phyloP scores from a whole-genome alignment of 2,329 filamentous ascomycete species.

The Fusarium denticulatum region DNA sequence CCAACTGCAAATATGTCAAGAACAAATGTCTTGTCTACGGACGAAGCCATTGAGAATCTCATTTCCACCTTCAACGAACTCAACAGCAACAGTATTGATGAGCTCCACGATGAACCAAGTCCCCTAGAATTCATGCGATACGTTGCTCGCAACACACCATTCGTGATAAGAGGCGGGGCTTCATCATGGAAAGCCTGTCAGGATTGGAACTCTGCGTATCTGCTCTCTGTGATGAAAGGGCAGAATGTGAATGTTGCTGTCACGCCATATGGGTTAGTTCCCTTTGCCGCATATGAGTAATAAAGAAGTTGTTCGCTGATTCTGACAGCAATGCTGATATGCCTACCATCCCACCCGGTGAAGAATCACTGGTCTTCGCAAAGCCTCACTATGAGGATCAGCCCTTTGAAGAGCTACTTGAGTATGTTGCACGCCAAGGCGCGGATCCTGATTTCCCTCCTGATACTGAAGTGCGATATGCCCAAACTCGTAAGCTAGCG shows the following conservation, averaged over 20 bases:
- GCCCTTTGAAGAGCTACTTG: slow-evolving; percentile 69
- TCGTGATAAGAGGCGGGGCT: slow-evolving; percentile 74
- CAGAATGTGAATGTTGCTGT: slow-evolving; percentile 77
- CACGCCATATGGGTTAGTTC: slow-evolving; percentile 75
- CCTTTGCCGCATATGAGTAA: background rate
- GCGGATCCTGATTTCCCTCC: slow-evolving; percentile 46
- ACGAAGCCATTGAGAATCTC: slow-evolving; percentile 55
- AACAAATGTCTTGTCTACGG: background rate
- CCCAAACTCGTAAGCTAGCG: slow-evolving; percentile 72
- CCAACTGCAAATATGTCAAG: background rate
- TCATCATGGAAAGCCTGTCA: slow-evolving; percentile 69
- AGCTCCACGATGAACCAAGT: slow-evolving; percentile 72
- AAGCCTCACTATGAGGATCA: slow-evolving; percentile 77
- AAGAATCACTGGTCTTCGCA: slow-evolving; percentile 63
- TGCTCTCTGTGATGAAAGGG: slow-evolving; percentile 64
- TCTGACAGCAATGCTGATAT: slow-evolving; percentile 51
- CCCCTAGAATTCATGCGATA: slow-evolving; percentile 83
- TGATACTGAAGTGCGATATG: slow-evolving; percentile 69
- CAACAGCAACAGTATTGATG: slow-evolving; percentile 69
- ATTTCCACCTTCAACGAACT: slow-evolving; percentile 79
- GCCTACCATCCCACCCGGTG: slow-evolving; percentile 43
- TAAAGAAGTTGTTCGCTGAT: background rate
- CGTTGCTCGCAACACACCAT: slow-evolving; percentile 78
- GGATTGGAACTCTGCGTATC: slow-evolving; percentile 70
- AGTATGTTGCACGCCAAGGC: slow-evolving; percentile 69